Base-by-base conservation (phyloP, 176 grass and related monocot species). In the Musa acuminata region DNA sequence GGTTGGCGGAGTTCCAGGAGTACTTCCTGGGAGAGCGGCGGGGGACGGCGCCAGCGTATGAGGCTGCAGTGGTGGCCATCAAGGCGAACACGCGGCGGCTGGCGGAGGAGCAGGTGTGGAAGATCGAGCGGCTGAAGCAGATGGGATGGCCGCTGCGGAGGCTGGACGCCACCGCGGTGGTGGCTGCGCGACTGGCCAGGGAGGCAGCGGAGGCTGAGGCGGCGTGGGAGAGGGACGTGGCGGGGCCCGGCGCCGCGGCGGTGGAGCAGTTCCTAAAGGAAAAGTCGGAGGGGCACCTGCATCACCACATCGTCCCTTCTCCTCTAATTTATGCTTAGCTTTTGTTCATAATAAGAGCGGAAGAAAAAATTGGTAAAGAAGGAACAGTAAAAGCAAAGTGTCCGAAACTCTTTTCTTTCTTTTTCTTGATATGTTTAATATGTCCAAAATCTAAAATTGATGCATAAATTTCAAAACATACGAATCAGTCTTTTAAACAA, bases 71-170 rank as follows among this genome's bases (percentile, higher is more conserved):
- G 49, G 83, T 81, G 21, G 85, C 82, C 25, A 86, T 90, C 78
- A 95, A 95, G 78, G 68, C 55, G 63, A 86, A 90, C 83, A 90
- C 85, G 11, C 83, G 87, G 58, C 55, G 67, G 64, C 85, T 95
- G 8, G 91, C 91, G 1, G 79, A 35, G 24, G 81, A 73, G 51
- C 91, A 95, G 88, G 83, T 86, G 67, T 1, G 11, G 29, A 95
- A 95, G 85, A 95, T 95, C 72, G 67, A 74, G 3, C 78, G 81
- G 62, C 85, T 95, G 83, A 76, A 67, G 13, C 72, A 48, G 22
- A 84, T 85, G 83, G 80, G 81, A 8, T 95, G 87, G 91, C 80
- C 83, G 67, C 55, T 95, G 43, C 85, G 11, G 13, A 78, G 72
- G 10, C 83, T 95, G 5, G 83, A 95, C 81, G 91, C 87, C 1